Evolutionary conservation across 345 rosid genomes (phyloP).

Genomic region (Erysimum cheiranthoides): DNA sequence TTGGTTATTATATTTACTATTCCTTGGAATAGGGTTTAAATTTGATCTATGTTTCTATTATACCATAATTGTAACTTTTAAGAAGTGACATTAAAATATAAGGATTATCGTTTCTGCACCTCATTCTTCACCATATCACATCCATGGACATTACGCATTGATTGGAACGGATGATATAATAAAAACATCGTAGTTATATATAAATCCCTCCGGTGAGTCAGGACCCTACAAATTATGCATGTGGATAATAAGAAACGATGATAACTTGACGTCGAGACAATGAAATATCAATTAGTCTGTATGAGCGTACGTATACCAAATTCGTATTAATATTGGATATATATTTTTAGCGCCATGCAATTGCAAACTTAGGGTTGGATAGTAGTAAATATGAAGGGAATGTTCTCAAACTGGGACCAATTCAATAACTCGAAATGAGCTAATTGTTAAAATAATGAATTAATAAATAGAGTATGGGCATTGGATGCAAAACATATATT

Average conservation of each 20-base stretch:
- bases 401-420: constrained; percentile 42
- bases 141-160: constrained; percentile 23
- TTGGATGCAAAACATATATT: neutral
- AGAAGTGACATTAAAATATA: constrained; percentile 15
- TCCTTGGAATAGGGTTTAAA: neutral
- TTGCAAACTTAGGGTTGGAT: constrained; percentile 36
- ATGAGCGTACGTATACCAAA: constrained; percentile 25
- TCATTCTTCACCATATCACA: constrained; percentile 28
- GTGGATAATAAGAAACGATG: constrained; percentile 32
- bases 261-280: constrained; percentile 27
- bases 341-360: constrained; percentile 43
- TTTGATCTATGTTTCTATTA: neutral
- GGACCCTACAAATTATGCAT: constrained; percentile 36
- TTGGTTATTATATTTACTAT: neutral
- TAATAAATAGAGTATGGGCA: constrained; percentile 38
- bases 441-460: neutral
- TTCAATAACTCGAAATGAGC: constrained; percentile 28
- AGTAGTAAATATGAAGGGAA: constrained; percentile 45
- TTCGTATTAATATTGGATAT: constrained; percentile 16
- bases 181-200: constrained; percentile 25
- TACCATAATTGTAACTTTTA: constrained; percentile 9
- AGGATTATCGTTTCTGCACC: constrained; percentile 18
- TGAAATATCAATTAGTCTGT: constrained; percentile 11
- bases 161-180: constrained; percentile 12
- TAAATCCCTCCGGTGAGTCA: constrained; percentile 7